Evolutionary conservation across 1,284 basidiomycete genomes (phyloP).

Genomic region (Phenoliferia sp.): DNA sequence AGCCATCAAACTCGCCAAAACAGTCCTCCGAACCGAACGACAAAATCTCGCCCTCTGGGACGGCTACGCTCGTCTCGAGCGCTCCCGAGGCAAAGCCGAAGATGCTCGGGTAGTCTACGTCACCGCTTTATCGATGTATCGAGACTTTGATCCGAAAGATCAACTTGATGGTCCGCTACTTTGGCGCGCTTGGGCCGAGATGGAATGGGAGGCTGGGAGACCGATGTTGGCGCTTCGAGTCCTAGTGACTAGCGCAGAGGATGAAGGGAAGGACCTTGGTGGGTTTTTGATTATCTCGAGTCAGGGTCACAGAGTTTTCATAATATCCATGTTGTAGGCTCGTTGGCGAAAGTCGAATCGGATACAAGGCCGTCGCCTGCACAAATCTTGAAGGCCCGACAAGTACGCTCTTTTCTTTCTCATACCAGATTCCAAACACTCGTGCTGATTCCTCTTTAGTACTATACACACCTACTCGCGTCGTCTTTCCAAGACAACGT

Average conservation of each 20-base stretch:
- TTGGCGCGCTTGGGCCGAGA: slow-evolving; percentile 87
- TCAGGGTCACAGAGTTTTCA: too few relatives aligned
- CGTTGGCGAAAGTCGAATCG: slow-evolving; percentile 6
- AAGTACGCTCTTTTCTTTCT: slow-evolving; percentile 6
- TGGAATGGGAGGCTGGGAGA: slow-evolving; percentile 18
- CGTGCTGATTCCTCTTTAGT: not conserved
- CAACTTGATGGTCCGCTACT: slow-evolving; percentile 43
- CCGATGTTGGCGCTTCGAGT: slow-evolving; percentile 59
- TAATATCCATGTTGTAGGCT: not conserved
- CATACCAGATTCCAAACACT: not conserved
- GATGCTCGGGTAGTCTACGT: slow-evolving; percentile 81
- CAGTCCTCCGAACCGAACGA: slow-evolving; percentile 58
- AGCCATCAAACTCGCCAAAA: slow-evolving; percentile 67
- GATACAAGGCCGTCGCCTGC: slow-evolving; percentile 11
- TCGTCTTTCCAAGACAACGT: slow-evolving; percentile 27
- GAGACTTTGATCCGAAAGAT: slow-evolving; percentile 17
- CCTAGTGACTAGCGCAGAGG: slow-evolving; percentile 47
- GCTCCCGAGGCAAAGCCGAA: slow-evolving; percentile 60
- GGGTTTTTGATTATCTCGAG: too few relatives aligned
- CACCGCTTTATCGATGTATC: slow-evolving; percentile 48
- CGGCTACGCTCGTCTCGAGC: slow-evolving; percentile 73
- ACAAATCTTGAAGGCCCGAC: slow-evolving; percentile 27
- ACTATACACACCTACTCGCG: slow-evolving; percentile 23
- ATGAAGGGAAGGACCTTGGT: slow-evolving; percentile 15
- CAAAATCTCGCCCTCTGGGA: slow-evolving; percentile 71